Percentiles rank a stretch among this genome's conserved stretches.
phyloP scores from a whole-genome alignment of 1,284 basidiomycete genomes.

The Sporisorium reilianum region DNA sequence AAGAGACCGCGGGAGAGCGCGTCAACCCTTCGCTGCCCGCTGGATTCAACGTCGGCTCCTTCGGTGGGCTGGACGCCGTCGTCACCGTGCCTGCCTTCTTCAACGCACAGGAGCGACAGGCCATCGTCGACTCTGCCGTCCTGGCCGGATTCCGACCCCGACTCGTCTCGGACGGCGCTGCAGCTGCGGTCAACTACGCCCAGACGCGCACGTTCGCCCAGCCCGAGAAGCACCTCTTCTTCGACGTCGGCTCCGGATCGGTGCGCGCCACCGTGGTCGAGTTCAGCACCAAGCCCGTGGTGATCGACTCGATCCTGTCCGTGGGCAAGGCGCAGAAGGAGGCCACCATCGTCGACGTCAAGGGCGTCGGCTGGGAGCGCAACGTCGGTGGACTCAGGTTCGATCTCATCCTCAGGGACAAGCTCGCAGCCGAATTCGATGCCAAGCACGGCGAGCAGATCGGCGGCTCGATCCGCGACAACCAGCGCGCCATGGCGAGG shows the following conservation, averaged over 20 bases:
- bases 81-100: constrained; percentile 68
- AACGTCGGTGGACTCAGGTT: constrained; percentile 83
- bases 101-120: constrained; percentile 82
- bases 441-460: constrained; percentile 72
- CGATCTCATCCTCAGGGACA: constrained; percentile 84
- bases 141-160: constrained; percentile 87
- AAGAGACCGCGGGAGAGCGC: constrained; percentile 75
- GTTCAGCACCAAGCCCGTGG: constrained; percentile 72
- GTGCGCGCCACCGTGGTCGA: constrained; percentile 87
- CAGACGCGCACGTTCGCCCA: constrained; percentile 86
- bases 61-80: constrained; percentile 65
- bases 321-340: constrained; percentile 72
- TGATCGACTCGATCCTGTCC: constrained; percentile 70
- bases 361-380: constrained; percentile 84
- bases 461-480: constrained; percentile 69
- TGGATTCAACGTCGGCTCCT: constrained; percentile 55
- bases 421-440: constrained; percentile 83
- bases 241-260: constrained; percentile 90
- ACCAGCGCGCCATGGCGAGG: constrained; percentile 89
- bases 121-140: constrained; percentile 83
- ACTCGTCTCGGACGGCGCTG: constrained; percentile 89
- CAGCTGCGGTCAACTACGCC: constrained; percentile 76
- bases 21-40: constrained; percentile 54
- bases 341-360: constrained; percentile 81
- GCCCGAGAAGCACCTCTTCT: constrained; percentile 87